Conservation (phyloP, 2,329 filamentous ascomycete genomes). For the Monosporascus sp. region DNA sequence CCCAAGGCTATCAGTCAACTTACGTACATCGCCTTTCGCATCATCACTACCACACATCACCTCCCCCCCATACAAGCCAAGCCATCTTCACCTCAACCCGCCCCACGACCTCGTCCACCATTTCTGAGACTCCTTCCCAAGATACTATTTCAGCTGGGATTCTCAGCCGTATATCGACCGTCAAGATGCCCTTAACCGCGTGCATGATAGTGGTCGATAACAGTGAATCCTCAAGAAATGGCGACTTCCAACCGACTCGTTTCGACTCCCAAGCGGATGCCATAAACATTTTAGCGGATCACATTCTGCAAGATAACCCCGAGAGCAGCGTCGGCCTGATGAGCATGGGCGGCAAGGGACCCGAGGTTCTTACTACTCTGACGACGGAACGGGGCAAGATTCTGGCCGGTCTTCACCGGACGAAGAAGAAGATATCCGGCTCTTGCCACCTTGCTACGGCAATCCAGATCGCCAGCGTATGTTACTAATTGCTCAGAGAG, state of each 20-base stretch:
- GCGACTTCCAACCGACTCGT: conserved; percentile 84
- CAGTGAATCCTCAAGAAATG: conserved; percentile 96
- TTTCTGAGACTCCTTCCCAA: too few relatives aligned
- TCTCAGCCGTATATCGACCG: conserved; percentile 22
- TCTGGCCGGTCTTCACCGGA: conserved; percentile 84
- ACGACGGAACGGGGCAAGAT: conserved; percentile 96
- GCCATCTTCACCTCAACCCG: background rate
- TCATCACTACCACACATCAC: too few relatives aligned
- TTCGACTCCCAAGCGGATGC: conserved; percentile 96
- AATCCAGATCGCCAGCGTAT: conserved; percentile 89
- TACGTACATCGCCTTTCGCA: too few relatives aligned
- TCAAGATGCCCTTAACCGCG: conserved; percentile 95
- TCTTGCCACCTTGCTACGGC: conserved; percentile 84
- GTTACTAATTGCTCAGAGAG: conserved; percentile 26
- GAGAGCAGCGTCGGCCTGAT: conserved; percentile 97
- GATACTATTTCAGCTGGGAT: too few relatives aligned
- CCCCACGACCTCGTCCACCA: background rate
- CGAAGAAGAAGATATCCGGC: conserved; percentile 84
- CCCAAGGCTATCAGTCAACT: too few relatives aligned
- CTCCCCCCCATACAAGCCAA: background rate
- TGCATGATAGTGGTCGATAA: conserved; percentile 99
- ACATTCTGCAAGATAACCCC: conserved; percentile 90
- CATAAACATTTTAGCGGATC: conserved; percentile 90
- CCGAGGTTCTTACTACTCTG: conserved; percentile 92
- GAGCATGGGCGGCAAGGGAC: conserved; percentile 98